Base-by-base conservation (phyloP, 208 protist genomes). In the Leishmania turanica region DNA sequence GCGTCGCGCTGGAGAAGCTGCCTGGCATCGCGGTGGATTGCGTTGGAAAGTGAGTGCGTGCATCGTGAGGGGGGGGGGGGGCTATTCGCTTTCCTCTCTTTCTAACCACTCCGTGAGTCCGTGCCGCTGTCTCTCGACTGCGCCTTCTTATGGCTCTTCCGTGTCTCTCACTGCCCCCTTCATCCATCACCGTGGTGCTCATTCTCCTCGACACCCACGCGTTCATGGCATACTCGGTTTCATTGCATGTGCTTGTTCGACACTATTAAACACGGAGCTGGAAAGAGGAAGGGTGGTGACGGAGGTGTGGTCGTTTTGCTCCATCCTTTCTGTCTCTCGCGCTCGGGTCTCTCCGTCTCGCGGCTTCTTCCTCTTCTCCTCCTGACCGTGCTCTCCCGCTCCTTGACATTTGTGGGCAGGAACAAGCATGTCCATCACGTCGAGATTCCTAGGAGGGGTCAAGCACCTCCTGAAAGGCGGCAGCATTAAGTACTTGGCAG, bases 401-500 rank as follows among this genome's bases (percentile, higher is more conserved):
- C 45, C 13, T 34, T 53, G 69, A 73, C 45, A 27, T 34, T 73
- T n/a, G 45, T 27, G 45, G 69, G 8, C 24, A 73, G 17, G 69
- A 8, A 37, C 54, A 73, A 24, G 11, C 42, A 84, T 87, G 82
- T 82, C 82, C 34, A 40, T 86, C 13, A 65, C 45, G 31, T 86
- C 82, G 24, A 85, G 81, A 77, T 78, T 97, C 9, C 70, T 75
- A 4, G 75, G 81, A 71, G 89, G 82, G 3, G 77, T 87, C 60
- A 92, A 87, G 65, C 89, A 95, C 85, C 78, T 97, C 42, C 56
- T 85, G n/a, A 86, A 85, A 54, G 94, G 94, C 21, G 86, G 89
- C 11, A 97, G 92, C 76, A 49, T 94, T n/a, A 91, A 90, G 70
- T 96, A 93, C 81, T 65, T 96, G 17, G 85, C 87, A 1, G 86